Conservation (phyloP, 179 eudicot genomes). For the Beta lomatogona region DNA sequence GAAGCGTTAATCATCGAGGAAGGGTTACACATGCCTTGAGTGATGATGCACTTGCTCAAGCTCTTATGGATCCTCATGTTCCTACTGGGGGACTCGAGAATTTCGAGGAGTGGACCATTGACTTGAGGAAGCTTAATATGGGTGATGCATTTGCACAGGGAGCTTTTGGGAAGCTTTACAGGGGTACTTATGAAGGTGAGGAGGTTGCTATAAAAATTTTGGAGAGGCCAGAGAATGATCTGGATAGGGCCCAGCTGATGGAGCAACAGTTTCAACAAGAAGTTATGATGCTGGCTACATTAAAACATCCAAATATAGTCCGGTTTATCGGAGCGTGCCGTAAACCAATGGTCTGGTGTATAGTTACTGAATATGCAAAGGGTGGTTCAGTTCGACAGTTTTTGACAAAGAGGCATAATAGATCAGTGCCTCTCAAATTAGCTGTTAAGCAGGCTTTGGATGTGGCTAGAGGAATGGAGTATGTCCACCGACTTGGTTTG, state of each 20-base stretch:
- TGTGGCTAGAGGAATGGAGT: constrained; percentile 94
- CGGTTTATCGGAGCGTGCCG: constrained; percentile 87
- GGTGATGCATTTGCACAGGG: constrained; percentile 95
- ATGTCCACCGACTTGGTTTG: constrained; percentile 79
- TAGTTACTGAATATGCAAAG: constrained; percentile 85
- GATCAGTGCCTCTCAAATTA: constrained; percentile 80
- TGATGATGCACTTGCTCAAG: constrained; percentile 84
- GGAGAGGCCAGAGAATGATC: constrained; percentile 88
- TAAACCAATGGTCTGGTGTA: constrained; percentile 90
- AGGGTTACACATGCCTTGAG: constrained; percentile 67
- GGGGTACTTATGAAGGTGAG: constrained; percentile 84
- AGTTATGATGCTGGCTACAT: constrained; percentile 83
- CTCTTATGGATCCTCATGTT: constrained; percentile 66
- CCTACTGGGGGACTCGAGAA: constrained; percentile 74
- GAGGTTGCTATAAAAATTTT: constrained; percentile 90
- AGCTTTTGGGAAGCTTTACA: constrained; percentile 88
- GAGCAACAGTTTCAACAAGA: constrained; percentile 96
- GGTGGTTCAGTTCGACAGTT: constrained; percentile 98
- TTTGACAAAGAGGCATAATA: constrained; percentile 68
- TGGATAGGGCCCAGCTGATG: constrained; percentile 72
- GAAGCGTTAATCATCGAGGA: constrained; percentile 65
- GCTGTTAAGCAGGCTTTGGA: constrained; percentile 95
- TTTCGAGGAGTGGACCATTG: constrained; percentile 90
- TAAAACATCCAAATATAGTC: constrained; percentile 83
- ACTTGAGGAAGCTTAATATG: constrained; percentile 81